phyloP scores from a whole-genome alignment of 2,329 filamentous ascomycete species.

The Epichloe amarillans region DNA sequence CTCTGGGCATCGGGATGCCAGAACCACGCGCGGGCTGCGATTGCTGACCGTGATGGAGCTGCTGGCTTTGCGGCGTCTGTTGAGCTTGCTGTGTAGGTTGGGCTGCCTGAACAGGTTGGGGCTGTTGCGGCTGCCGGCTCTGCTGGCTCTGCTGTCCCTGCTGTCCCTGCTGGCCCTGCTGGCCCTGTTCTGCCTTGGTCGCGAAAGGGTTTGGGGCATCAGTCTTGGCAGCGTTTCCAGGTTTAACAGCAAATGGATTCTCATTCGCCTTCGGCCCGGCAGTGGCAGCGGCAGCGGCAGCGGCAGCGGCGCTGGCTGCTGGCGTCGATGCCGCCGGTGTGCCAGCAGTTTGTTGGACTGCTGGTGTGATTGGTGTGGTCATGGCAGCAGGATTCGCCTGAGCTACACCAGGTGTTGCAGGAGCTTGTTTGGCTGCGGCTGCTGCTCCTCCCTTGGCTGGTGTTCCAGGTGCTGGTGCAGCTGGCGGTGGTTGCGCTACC shows the following conservation, averaged over 20 bases:
- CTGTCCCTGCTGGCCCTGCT: slow-evolving; percentile 7
- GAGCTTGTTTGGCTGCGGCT: slow-evolving; percentile 11
- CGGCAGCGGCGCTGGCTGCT: slow-evolving; percentile 3
- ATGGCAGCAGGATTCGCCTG: slow-evolving; percentile 1
- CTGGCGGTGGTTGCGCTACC: slow-evolving; percentile 19
- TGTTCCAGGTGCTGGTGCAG: slow-evolving; percentile 6
- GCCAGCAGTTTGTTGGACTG: slow-evolving; percentile 1
- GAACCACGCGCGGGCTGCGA: slow-evolving; percentile 14
- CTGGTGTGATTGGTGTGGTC: neutral
- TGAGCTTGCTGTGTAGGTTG: slow-evolving; percentile 7
- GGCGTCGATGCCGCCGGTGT: slow-evolving; percentile 9
- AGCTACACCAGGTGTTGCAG: neutral
- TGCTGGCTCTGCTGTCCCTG: neutral
- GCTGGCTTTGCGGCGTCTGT: slow-evolving; percentile 3
- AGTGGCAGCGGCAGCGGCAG: neutral
- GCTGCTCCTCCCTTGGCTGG: slow-evolving; percentile 7
- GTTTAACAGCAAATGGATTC: neutral
- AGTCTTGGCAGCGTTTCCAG: neutral
- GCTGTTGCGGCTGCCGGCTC: neutral
- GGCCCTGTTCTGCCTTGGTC: slow-evolving; percentile 4
- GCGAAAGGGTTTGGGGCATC: slow-evolving; percentile 4
- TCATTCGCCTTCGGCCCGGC: neutral
- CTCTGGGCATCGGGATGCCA: slow-evolving; percentile 29
- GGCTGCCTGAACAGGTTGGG: neutral
- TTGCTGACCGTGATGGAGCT: slow-evolving; percentile 8